These are phyloP conservation scores for Microglena sp. DNA, from an alignment of 139 green algal genomes.

Conservation along the genomic window DNA sequence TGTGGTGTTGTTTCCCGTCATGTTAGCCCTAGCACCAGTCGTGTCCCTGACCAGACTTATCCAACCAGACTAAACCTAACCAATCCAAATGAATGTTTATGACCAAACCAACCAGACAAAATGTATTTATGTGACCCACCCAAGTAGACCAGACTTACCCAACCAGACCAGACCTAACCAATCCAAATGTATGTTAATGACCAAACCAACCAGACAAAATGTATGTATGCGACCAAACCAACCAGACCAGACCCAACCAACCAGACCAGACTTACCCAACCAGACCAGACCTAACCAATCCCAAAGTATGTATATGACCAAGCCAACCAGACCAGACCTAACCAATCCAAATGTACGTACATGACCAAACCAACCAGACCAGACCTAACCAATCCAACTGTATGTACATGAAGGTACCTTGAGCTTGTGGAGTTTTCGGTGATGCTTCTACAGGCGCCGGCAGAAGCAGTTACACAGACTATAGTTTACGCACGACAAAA, in stretches of 20 bases:
- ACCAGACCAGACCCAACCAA: too few relatives aligned
- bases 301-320: neutral
- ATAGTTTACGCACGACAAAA: slow-evolving; percentile 22
- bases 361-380: neutral
- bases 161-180: too few relatives aligned
- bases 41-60: too few relatives aligned
- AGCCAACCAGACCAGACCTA: neutral
- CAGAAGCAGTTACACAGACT: slow-evolving; percentile 20
- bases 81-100: too few relatives aligned
- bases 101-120: too few relatives aligned
- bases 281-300: too few relatives aligned
- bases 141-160: too few relatives aligned
- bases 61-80: too few relatives aligned
- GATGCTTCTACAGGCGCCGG: slow-evolving; percentile 26
- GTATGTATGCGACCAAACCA: too few relatives aligned
- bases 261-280: too few relatives aligned
- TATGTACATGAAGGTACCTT: slow-evolving; percentile 20
- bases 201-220: neutral
- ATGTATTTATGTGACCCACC: too few relatives aligned
- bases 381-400: neutral
- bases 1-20: neutral
- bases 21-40: slow-evolving; percentile 18
- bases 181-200: neutral
- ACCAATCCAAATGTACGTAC: neutral
- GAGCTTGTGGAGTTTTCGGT: slow-evolving; percentile 35